phyloP scores from a whole-genome alignment of 441 rosid genomes.

The Daphne laureola region DNA sequence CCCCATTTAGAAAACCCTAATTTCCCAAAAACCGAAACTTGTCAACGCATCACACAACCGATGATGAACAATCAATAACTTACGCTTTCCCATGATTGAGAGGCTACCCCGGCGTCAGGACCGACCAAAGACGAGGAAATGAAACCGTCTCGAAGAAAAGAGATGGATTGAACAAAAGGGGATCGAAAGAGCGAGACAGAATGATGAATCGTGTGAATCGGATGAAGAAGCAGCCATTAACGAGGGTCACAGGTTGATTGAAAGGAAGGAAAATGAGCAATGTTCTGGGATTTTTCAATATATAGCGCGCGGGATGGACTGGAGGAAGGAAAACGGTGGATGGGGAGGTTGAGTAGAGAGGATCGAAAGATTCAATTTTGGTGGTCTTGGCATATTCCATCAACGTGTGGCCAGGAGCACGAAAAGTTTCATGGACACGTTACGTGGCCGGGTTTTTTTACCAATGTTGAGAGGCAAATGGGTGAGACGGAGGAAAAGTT shows the following conservation, averaged over 20 bases:
- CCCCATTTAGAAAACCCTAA: not conserved
- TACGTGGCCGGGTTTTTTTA: conserved; percentile 4
- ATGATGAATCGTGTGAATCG: conserved; percentile 20
- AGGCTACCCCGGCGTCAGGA: conserved; percentile 15
- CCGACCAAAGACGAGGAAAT: conserved; percentile 28
- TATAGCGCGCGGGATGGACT: not conserved
- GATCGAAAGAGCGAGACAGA: conserved; percentile 24
- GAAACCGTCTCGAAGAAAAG: conserved; percentile 15
- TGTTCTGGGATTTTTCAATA: conserved; percentile 1
- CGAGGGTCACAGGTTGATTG: not conserved
- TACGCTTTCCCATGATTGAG: conserved; percentile 69
- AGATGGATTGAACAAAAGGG: conserved; percentile 17
- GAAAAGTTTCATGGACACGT: not conserved
- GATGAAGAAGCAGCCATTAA: conserved; percentile 55
- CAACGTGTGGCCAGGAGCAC: not conserved
- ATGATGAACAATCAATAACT: conserved; percentile 16
- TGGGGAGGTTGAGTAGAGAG: not conserved
- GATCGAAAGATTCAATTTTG: conserved; percentile 15
- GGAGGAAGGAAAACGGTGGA: not conserved
- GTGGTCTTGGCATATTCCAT: conserved; percentile 27
- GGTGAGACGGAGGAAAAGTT: too few species aligned
- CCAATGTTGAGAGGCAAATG: not conserved
- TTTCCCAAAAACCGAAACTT: not conserved
- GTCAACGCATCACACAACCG: not conserved
- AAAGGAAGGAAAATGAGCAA: not conserved